A percentile compares a stretch with the other conserved stretches of the same genome.
Evolutionary conservation across 2,329 filamentous ascomycete genomes (phyloP).

Genomic region (Proliferodiscus dingleyae): DNA sequence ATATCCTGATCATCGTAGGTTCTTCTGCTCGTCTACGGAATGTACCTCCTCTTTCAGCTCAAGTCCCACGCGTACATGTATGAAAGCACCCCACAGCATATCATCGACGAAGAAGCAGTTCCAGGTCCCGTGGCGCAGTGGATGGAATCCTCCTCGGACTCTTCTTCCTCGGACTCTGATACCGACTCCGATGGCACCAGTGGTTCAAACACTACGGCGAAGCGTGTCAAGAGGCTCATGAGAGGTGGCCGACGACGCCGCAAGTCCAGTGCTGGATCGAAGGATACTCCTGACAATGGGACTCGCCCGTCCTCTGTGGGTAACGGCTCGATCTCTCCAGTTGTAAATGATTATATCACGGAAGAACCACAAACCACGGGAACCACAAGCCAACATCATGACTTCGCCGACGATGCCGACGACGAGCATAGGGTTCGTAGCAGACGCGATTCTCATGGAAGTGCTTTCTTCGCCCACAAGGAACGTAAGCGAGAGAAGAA

Average conservation of each 20-base stretch:
- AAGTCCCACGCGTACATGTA: slow-evolving; percentile 92
- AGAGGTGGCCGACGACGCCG: slow-evolving; percentile 57
- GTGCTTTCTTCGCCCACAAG: slow-evolving; percentile 27
- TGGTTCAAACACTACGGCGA: slow-evolving; percentile 67
- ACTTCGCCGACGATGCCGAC: slow-evolving; percentile 51
- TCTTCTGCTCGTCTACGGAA: slow-evolving; percentile 71
- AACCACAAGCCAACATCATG: slow-evolving; percentile 22
- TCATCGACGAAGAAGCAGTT: slow-evolving; percentile 86
- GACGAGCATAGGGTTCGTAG: slow-evolving; percentile 35
- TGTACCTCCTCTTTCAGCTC: slow-evolving; percentile 86
- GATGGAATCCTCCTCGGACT: slow-evolving; percentile 59
- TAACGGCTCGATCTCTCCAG: slow-evolving; percentile 25
- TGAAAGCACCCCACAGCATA: slow-evolving; percentile 84
- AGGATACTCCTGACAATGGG: slow-evolving; percentile 47
- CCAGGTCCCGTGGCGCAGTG: slow-evolving; percentile 80
- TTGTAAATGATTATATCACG: slow-evolving; percentile 21
- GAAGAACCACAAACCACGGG: slow-evolving; percentile 17
- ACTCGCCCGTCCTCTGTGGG: slow-evolving; percentile 40
- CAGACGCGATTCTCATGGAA: slow-evolving; percentile 25
- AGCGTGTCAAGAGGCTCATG: slow-evolving; percentile 71
- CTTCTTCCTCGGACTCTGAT: slow-evolving; percentile 62
- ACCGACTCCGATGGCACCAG: slow-evolving; percentile 68
- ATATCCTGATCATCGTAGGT: slow-evolving; percentile 43
- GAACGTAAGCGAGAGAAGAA: slow-evolving; percentile 31
- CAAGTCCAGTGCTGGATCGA: slow-evolving; percentile 71